A percentile compares a stretch with the other conserved stretches of the same genome.
Evolutionary conservation across 352 stramenopile genomes (phyloP).

Genomic region (Globisporangium rhizosaccharum): DNA sequence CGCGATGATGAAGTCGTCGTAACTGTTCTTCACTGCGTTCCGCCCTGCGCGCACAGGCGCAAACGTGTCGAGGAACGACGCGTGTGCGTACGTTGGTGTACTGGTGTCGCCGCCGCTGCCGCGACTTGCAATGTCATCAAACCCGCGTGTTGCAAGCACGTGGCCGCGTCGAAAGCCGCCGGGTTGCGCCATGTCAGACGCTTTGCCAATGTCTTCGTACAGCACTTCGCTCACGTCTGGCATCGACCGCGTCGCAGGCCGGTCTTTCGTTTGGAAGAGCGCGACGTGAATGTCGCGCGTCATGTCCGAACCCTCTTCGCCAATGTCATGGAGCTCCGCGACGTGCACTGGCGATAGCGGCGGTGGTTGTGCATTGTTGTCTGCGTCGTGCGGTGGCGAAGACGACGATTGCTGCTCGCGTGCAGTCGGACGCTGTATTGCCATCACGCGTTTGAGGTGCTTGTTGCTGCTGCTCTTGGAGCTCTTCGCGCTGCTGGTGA

Average conservation of each 20-base stretch:
- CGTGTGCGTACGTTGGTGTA: conserved; percentile 26
- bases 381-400: too few species aligned
- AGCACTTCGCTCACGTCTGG: conserved; percentile 51
- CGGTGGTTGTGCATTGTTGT: background rate
- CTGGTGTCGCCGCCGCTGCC: conserved; percentile 18
- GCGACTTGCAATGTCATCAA: conserved; percentile 21
- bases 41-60: conserved; percentile 8
- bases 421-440: too few species aligned
- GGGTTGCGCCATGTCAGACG: conserved; percentile 46
- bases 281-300: conserved; percentile 64
- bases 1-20: conserved; percentile 51
- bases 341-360: conserved; percentile 6
- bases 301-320: conserved; percentile 58
- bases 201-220: conserved; percentile 51
- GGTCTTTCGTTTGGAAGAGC: conserved; percentile 50
- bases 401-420: too few species aligned
- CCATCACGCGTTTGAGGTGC: too few species aligned
- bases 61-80: conserved; percentile 43
- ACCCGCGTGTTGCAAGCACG: conserved; percentile 30
- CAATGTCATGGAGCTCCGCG: conserved; percentile 43
- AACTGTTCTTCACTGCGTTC: conserved; percentile 37
- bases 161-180: conserved; percentile 53
- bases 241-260: conserved; percentile 34
- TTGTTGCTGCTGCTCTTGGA: too few species aligned
- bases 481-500: too few species aligned